phyloP scores from a whole-genome alignment of 2,329 filamentous ascomycete species.

The Ciborinia camelliae region DNA sequence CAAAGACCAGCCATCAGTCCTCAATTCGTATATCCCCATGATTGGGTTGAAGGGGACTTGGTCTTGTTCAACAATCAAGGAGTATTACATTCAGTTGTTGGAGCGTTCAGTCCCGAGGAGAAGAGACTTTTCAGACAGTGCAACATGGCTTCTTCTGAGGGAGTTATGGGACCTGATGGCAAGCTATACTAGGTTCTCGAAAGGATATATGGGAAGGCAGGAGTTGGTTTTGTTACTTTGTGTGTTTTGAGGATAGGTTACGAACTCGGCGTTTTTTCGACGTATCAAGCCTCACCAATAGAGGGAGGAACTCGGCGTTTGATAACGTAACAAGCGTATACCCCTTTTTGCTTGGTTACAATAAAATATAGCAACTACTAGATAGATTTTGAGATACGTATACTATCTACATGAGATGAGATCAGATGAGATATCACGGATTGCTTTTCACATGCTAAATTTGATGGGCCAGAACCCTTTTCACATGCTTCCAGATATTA shows the following conservation, averaged over 20 bases:
- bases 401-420: not conserved
- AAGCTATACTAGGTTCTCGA: slow-evolving; percentile 32
- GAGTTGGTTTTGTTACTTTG: slow-evolving; percentile 14
- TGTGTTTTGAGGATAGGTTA: slow-evolving; percentile 19
- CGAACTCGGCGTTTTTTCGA: slow-evolving; percentile 37
- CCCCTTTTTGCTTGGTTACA: slow-evolving; percentile 34
- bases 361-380: slow-evolving; percentile 14
- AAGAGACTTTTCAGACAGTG: slow-evolving; percentile 74
- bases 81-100: slow-evolving; percentile 70
- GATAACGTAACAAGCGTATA: slow-evolving; percentile 38
- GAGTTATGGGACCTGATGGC: slow-evolving; percentile 37
- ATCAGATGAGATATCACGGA: too few relatives aligned
- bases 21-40: slow-evolving; percentile 65
- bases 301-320: slow-evolving; percentile 38
- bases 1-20: slow-evolving; percentile 72
- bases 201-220: slow-evolving; percentile 11
- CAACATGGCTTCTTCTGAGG: slow-evolving; percentile 66
- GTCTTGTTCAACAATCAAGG: slow-evolving; percentile 78
- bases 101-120: slow-evolving; percentile 70
- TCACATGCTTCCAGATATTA: not conserved
- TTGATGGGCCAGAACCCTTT: not conserved
- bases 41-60: slow-evolving; percentile 74
- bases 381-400: not conserved
- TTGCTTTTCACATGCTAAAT: slow-evolving; percentile 8
- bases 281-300: slow-evolving; percentile 36